Evolutionary conservation across 1,284 basidiomycete species (phyloP).

Genomic region (Ganoderma sp.): DNA sequence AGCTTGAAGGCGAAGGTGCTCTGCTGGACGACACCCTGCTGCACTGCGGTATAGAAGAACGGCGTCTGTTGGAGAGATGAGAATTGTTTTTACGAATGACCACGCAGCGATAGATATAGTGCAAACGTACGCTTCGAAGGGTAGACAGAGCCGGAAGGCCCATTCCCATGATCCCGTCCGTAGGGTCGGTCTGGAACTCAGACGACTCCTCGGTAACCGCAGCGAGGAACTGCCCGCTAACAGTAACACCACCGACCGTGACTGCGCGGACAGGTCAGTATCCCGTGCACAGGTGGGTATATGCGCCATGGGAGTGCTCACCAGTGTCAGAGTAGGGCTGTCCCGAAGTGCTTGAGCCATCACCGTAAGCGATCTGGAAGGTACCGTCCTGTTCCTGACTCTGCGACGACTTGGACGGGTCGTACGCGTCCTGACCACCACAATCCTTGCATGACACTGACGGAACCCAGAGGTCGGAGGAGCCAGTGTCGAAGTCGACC

Average conservation of each 20-base stretch:
- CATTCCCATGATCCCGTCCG: conserved; percentile 38
- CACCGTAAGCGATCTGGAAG: conserved; percentile 59
- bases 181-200: conserved; percentile 21
- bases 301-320: conserved; percentile 22
- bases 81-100: not conserved
- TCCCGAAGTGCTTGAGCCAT: conserved; percentile 58
- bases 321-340: conserved; percentile 57
- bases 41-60: conserved; percentile 54
- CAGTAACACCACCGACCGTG: conserved; percentile 30
- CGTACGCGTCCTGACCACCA: conserved; percentile 35
- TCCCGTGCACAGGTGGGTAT: not conserved
- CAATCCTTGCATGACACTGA: conserved; percentile 33
- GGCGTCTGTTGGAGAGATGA: conserved; percentile 35
- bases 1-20: conserved; percentile 64
- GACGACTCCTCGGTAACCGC: conserved; percentile 28
- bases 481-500: conserved; percentile 40
- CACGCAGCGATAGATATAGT: conserved; percentile 50
- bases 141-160: conserved; percentile 33
- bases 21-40: conserved; percentile 44
- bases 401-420: conserved; percentile 45
- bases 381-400: conserved; percentile 38
- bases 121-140: conserved; percentile 21
- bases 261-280: conserved; percentile 13
- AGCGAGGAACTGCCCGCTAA: conserved; percentile 32
- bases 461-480: conserved; percentile 39